Base-by-base conservation (phyloP, 371 early-diverging fungal genomes). In the Lichtheimia hyalospora region DNA sequence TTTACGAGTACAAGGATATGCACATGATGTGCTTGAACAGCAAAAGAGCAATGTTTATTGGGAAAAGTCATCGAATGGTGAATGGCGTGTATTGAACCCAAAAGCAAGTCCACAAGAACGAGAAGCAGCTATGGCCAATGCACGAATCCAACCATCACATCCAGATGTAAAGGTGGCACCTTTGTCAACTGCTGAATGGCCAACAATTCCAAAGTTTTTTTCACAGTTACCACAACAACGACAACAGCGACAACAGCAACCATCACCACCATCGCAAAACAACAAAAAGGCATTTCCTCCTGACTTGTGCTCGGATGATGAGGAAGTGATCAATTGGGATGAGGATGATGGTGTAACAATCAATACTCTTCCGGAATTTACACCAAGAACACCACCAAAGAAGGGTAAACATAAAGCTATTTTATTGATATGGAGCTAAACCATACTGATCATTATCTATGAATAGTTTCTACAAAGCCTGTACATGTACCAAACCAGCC, bases 1-100 rank as follows among this genome's bases (percentile, higher is more conserved):
- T 54, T 8, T 58, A 0, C 43, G 58, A 0, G 52, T 51, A 13
- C 79, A 82, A 67, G 79, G 82, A 1, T 79, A 51, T 51, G 75
- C 68, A 2, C 51, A 62, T 7, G 74, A 75, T 5, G 61, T 79
- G 1, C 44, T 82, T 3, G 68, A 75, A 18, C 41, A 68, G 23
- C 82, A 82, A 60, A 66, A 61, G 27, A 54, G 61, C 0, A 77
- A 77, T 0, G 16, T 3, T 0, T 82, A 62, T 54, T 82, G 77
- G 79, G 58, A 64, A 1, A 44, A 3, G 50, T 52, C 10, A 57
- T 52, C 20, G 54, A 62, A 20, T 55, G 42, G 15, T 71, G 50
- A 57, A 14, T 52, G 60, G 16, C 43, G 60, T 14, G 18, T 28
- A 0, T 52, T 28, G 16, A 52, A 52, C 34, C 23, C 27, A 16